These are phyloP conservation scores for Aspergillus sp. DNA, from an alignment of 2,329 filamentous ascomycete genomes.

Conservation along the genomic window DNA sequence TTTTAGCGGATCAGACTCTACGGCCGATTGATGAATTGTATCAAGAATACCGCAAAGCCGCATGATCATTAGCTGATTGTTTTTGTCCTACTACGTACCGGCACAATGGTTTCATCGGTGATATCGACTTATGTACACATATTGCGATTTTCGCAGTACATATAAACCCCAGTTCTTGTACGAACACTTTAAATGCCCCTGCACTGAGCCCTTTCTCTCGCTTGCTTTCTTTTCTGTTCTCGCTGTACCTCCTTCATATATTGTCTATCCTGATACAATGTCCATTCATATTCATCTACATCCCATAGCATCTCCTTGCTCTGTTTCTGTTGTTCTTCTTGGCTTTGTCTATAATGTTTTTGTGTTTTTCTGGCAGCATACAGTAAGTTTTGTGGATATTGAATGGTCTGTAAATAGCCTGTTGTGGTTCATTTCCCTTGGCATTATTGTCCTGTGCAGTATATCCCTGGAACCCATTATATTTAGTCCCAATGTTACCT, in stretches of 20 bases:
- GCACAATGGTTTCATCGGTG: neutral
- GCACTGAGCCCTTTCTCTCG: slow-evolving; percentile 15
- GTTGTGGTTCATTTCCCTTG: neutral
- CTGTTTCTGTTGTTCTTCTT: neutral
- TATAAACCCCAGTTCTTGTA: slow-evolving; percentile 3
- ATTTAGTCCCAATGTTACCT: neutral
- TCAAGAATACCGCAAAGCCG: neutral
- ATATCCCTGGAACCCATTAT: neutral
- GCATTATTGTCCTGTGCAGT: neutral
- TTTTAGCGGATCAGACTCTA: neutral
- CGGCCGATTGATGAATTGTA: neutral
- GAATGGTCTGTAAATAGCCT: slow-evolving; percentile 19
- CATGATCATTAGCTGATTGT: neutral
- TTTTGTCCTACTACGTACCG: neutral
- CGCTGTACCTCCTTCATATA: neutral
- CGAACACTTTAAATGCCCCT: neutral
- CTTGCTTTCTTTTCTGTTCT: neutral
- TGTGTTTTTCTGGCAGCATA: slow-evolving; percentile 3
- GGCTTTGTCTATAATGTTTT: slow-evolving; percentile 2
- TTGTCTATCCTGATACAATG: neutral
- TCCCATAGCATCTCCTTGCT: neutral
- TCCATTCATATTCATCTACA: neutral
- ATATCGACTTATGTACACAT: neutral
- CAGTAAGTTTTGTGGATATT: slow-evolving; percentile 7
- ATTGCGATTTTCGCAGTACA: neutral